Conservation (phyloP, 2,329 filamentous ascomycete genomes). For the Ceratocystis eucalypticola region DNA sequence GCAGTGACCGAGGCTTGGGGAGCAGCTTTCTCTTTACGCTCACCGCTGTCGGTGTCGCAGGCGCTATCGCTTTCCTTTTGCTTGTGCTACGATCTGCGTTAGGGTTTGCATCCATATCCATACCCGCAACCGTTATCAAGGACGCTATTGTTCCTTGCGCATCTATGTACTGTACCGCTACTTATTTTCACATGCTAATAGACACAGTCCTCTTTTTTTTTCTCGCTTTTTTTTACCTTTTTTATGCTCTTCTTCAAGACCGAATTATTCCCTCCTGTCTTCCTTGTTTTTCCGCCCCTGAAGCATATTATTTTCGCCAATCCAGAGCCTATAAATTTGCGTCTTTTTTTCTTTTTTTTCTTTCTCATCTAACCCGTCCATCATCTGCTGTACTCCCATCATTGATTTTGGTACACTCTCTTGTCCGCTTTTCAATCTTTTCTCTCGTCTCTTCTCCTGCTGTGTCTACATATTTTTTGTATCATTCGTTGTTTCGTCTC, state of each 20-base stretch:
- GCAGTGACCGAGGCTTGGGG: too few relatives aligned
- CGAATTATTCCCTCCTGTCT: conserved; percentile 1
- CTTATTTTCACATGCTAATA: too few relatives aligned
- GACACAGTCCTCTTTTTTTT: not conserved
- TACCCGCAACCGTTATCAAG: too few relatives aligned
- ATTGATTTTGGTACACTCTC: not conserved
- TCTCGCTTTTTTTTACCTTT: not conserved
- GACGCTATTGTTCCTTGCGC: too few relatives aligned
- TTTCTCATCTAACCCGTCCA: too few relatives aligned
- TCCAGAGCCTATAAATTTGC: not conserved
- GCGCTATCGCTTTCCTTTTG: too few relatives aligned
- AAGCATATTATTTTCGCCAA: not conserved
- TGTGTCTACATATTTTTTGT: not conserved
- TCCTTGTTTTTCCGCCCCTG: not conserved
- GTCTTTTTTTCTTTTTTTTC: not conserved
- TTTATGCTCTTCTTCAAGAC: not conserved
- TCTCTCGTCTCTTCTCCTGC: not conserved
- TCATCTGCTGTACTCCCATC: not conserved
- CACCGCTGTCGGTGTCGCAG: too few relatives aligned
- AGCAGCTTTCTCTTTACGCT: too few relatives aligned
- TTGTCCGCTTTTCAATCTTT: not conserved
- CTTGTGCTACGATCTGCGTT: too few relatives aligned
- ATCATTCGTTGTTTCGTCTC: too few relatives aligned
- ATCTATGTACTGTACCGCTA: too few relatives aligned
- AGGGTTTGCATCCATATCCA: too few relatives aligned